Evolutionary conservation across 208 protist genomes (phyloP).

Genomic region (Entamoeba histolytica): DNA sequence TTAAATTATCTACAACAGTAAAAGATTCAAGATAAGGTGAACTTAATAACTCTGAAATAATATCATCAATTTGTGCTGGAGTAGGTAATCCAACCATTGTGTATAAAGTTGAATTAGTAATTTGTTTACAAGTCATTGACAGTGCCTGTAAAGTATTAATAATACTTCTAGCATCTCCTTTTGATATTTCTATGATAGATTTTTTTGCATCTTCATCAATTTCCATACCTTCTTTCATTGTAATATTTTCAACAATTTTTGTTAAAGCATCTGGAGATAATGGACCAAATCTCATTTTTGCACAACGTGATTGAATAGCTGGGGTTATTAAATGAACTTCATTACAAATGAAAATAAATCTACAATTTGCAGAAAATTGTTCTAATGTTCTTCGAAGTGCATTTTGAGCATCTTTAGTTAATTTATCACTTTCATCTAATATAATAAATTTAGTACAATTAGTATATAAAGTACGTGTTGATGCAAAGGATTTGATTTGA

Average conservation of each 20-base stretch:
- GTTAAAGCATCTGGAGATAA: background rate
- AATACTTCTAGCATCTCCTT: background rate
- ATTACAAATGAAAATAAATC: conserved; percentile 98
- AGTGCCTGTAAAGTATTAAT: background rate
- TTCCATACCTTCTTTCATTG: background rate
- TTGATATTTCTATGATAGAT: background rate
- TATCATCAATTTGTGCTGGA: background rate
- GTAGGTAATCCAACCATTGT: background rate
- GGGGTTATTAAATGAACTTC: conserved; percentile 91
- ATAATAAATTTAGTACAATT: conserved; percentile 83
- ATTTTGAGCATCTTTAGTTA: conserved; percentile 85
- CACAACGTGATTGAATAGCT: conserved; percentile 91
- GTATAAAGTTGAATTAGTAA: background rate
- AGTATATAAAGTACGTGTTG: background rate
- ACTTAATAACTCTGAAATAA: background rate
- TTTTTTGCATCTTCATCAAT: background rate
- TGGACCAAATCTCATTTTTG: conserved; percentile 87
- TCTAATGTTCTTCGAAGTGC: conserved; percentile 91
- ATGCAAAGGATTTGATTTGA: conserved; percentile 88
- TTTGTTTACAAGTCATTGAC: background rate
- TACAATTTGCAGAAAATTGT: conserved; percentile 65
- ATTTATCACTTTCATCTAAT: conserved; percentile 94
- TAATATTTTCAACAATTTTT: background rate
- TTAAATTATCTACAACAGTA: background rate
- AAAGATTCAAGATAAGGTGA: background rate